Base-by-base conservation (phyloP, 1,139 yeast species). In the Candida sojae region DNA sequence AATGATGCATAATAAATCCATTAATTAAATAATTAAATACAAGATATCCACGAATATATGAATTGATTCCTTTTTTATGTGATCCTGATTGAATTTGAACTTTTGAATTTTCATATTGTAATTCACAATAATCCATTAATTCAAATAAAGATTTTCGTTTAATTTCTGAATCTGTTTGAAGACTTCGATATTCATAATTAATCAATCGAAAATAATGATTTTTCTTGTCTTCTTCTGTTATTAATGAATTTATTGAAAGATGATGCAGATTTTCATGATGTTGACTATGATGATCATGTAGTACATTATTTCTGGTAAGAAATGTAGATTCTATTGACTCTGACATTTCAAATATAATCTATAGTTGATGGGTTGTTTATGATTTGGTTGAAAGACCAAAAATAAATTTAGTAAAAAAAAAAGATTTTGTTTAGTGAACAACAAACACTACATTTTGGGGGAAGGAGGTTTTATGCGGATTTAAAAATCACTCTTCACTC, bases 11-110 rank as follows among this genome's bases (percentile, higher is more conserved):
- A 44, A 75, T 68, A 53, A 73, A 71, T 49, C 74, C 67, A 53
- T 73, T 75, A 46, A 75, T 70, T 55, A 73, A 75, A 56, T 75
- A 75, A 54, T 71, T 72, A 60, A 75, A 72, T 35, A 74, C 68
- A 52, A 75, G 62, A 54, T 66, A 75, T 4, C 79, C 78, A 48
- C 66, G 65, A 23, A 73, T 63, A 54, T 72, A 75, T 36, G 56
- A 49, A 45, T 60, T 61, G 34, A 63, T 57, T 36, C 63, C 63
- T 10, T 56, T 53, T 23, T 53, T 52, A 3, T 59, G 51, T 38
- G 57, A 42, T 30, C 46, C 53, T 25, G 31, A 11, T 31, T 64
- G 44, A 58, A 66, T 61, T 25, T 46, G 49, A 11, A 42, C 17
- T 36, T 42, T 45, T 29, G 55, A 47, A 46, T 60, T 55, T 53